Conservation (phyloP, 1,139 yeast species). For the Magnusiomyces fungicola region DNA sequence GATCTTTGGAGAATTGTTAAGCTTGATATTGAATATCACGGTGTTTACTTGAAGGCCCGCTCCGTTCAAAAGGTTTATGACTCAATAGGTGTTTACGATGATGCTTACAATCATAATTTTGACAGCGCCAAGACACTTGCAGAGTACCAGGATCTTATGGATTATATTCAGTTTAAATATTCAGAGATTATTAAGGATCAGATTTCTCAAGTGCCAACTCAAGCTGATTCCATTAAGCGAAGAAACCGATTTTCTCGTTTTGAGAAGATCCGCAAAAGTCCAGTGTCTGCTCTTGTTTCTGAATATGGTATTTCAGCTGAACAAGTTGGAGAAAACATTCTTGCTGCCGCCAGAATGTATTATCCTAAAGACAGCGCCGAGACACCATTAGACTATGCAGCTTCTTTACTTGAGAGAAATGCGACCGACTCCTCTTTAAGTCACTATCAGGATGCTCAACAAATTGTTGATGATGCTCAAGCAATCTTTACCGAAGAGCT, state of each 20-base stretch:
- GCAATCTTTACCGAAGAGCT: slow-evolving; percentile 73
- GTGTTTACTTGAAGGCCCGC: slow-evolving; percentile 60
- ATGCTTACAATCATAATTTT: slow-evolving; percentile 49
- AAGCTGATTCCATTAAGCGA: slow-evolving; percentile 36
- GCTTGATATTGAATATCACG: slow-evolving; percentile 83
- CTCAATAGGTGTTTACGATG: slow-evolving; percentile 51
- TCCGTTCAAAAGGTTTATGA: slow-evolving; percentile 54
- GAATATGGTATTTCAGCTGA: slow-evolving; percentile 73
- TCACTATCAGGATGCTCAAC: slow-evolving; percentile 50
- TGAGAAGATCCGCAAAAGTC: slow-evolving; percentile 68
- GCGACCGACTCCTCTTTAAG: slow-evolving; percentile 30
- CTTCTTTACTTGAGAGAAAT: slow-evolving; percentile 34
- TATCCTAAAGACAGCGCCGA: slow-evolving; percentile 59
- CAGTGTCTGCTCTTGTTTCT: slow-evolving; percentile 58
- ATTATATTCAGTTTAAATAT: slow-evolving; percentile 74
- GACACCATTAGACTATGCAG: slow-evolving; percentile 59
- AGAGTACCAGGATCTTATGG: slow-evolving; percentile 82
- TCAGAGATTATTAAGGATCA: slow-evolving; percentile 60
- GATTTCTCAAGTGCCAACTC: slow-evolving; percentile 21
- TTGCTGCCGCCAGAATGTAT: slow-evolving; percentile 63
- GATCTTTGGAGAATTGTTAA: slow-evolving; percentile 89
- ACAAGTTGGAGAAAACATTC: slow-evolving; percentile 78
- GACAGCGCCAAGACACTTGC: slow-evolving; percentile 57
- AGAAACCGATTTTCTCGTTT: slow-evolving; percentile 67
- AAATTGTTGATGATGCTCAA: slow-evolving; percentile 68